A percentile compares a stretch with the other conserved stretches of the same genome.
Evolutionary conservation across 1,139 yeast species (phyloP).

Genomic region (Schwanniomyces etchellsii): DNA sequence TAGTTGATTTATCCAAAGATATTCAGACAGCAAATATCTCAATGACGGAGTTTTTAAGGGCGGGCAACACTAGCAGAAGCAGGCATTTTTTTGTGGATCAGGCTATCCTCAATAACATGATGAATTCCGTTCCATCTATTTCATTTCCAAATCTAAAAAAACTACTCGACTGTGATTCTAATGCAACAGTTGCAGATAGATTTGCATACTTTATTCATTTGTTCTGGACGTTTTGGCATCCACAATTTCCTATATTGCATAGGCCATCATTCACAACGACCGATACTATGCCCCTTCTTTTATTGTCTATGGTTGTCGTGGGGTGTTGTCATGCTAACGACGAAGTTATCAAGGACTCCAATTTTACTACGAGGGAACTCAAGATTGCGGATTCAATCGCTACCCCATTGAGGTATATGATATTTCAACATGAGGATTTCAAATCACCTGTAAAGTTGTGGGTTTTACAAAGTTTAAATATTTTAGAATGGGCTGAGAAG

Average conservation of each 20-base stretch:
- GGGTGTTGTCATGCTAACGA: no score
- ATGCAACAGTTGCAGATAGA: no score
- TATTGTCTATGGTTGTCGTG: constrained; percentile 51
- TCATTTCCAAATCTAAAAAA: no score
- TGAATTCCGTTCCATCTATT: no score
- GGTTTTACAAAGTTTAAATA: constrained; percentile 56
- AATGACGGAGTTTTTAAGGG: no score
- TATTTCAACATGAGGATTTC: constrained; percentile 51
- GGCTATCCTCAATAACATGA: no score
- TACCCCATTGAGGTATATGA: constrained; percentile 55
- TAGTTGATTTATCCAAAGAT: no score
- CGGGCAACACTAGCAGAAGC: no score
- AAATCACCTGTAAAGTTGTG: constrained; percentile 48
- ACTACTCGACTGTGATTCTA: no score
- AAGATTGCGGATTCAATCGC: constrained; percentile 40
- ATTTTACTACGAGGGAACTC: constrained; percentile 15
- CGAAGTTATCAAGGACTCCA: not conserved
- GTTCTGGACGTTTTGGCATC: constrained; percentile 57
- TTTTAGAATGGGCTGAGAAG: constrained; percentile 60
- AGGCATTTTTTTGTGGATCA: no score
- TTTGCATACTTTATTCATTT: no score
- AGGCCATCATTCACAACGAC: constrained; percentile 53
- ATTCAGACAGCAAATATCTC: no score
- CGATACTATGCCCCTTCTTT: constrained; percentile 45
- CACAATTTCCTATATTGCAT: constrained; percentile 57